Evolutionary conservation across 2,329 filamentous ascomycete species (phyloP), one percentile per base, ranked within the genome.

Genomic region (Fusarium sp.): DNA sequence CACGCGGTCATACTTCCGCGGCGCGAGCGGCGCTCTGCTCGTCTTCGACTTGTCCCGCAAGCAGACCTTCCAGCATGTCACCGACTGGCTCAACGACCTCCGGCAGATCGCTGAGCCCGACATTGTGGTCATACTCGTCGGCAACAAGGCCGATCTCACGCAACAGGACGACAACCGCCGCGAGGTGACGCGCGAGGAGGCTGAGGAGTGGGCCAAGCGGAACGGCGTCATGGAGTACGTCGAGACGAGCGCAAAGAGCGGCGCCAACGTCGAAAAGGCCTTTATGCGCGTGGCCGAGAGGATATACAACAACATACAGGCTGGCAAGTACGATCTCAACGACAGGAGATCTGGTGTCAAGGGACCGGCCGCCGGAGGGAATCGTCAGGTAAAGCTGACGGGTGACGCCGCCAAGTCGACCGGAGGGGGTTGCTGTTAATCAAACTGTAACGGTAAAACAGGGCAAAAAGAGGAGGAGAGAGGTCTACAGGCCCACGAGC

Each of bases 221-320:
- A 98, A 98, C 82, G 93, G 93, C 67, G 92, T 98, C 29, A 90
- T 98, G 80, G 91, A 95, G 80, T 98, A 98, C 81, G 94, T 98
- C 71, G 96, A 99, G 86, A 99, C 96, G 42, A 95, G 92, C 75
- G 96, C 96, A 58, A 99, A 98, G 87, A 97, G 92, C 71, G 96
- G 96, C 61, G 94, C 97, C 80, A 94, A 94, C 59, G 96, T 99
- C 38, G 96, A 99, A 82, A 90, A 92, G 75, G 96, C 96, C 2
- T 99, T 99, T 79, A 89, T 97, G 80, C 92, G 96, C 79, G 95
- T 98, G 16, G 95, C 96, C 22, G 95, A 98, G 86, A 89, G 95
- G 82, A 98, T 99, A 85, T 97, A 97, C 81, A 92, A 96, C 81
- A 98, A 98, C 79, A 98, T 99, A 71, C 94, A 98, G 85, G 94